Evolutionary conservation across 2,329 filamentous ascomycete genomes (phyloP).

Genomic region (Trichoderma oligosporum): DNA sequence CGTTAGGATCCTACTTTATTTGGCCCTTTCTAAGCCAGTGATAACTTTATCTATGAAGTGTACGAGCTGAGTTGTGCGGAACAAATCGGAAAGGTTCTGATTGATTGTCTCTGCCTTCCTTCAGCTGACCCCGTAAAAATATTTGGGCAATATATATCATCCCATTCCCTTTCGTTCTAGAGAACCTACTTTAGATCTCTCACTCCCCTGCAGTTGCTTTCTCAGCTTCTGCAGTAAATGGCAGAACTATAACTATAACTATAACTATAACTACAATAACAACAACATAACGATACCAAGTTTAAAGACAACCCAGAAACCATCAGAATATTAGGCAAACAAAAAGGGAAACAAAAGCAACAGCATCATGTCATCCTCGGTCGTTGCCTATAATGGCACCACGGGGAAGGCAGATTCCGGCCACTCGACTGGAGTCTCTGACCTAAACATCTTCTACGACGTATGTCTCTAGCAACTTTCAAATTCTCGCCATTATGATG

Average conservation of each 20-base stretch:
- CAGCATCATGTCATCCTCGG: conserved; percentile 25
- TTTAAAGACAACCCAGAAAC: neutral
- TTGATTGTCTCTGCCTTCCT: neutral
- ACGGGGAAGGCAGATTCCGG: conserved; percentile 47
- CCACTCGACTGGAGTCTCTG: conserved; percentile 50
- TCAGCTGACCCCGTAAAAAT: neutral
- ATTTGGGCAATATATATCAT: conserved; percentile 1
- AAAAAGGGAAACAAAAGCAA: neutral
- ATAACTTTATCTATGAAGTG: conserved; percentile 13
- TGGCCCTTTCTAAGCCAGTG: too few species aligned
- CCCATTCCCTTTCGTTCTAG: conserved; percentile 3
- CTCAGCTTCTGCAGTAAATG: too few species aligned
- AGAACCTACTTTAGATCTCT: neutral
- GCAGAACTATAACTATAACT: too few species aligned
- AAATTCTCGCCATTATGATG: neutral
- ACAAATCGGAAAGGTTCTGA: too few species aligned
- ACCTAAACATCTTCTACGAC: conserved; percentile 84
- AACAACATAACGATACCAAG: neutral
- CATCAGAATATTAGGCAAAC: neutral
- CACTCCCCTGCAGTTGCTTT: neutral
- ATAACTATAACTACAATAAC: too few species aligned
- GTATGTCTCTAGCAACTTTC: conserved; percentile 44
- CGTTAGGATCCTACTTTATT: neutral
- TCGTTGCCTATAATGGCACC: conserved; percentile 49
- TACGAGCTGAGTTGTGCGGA: conserved; percentile 6